Evolutionary conservation across 257 asterid genomes (phyloP).

Genomic region (Rehmannia glutinosa): DNA sequence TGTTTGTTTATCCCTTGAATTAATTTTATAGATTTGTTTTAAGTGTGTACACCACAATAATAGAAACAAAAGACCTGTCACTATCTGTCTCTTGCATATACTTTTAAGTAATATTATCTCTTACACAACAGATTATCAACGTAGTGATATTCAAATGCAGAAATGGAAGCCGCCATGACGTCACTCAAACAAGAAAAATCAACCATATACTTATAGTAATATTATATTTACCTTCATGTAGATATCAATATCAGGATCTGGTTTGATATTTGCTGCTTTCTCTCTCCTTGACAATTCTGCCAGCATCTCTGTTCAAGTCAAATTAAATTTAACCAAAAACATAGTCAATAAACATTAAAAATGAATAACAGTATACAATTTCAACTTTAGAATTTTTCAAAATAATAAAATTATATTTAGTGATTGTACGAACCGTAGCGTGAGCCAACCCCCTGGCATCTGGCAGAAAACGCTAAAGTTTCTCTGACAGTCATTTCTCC

Average conservation of each 20-base stretch:
- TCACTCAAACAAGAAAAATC: too few species aligned
- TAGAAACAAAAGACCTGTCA: too few species aligned
- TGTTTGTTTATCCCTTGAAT: too few species aligned
- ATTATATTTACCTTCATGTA: slow-evolving; percentile 59
- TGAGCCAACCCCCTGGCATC: slow-evolving; percentile 79
- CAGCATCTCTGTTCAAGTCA: slow-evolving; percentile 38
- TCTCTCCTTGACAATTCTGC: slow-evolving; percentile 73
- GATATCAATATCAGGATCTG: slow-evolving; percentile 72
- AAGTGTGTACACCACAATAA: too few species aligned
- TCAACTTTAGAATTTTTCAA: background rate
- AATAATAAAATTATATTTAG: background rate
- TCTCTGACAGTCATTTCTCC: slow-evolving; percentile 83
- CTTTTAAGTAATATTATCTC: too few species aligned
- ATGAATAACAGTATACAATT: background rate
- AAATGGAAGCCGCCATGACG: too few species aligned
- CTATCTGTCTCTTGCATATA: too few species aligned
- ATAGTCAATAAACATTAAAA: background rate
- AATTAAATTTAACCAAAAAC: background rate
- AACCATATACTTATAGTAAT: background rate
- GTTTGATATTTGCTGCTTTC: slow-evolving; percentile 66
- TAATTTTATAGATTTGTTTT: too few species aligned
- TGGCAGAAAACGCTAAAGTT: slow-evolving; percentile 76
- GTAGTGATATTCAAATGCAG: background rate
- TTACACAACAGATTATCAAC: too few species aligned
- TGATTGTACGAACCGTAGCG: slow-evolving; percentile 44